These are phyloP conservation scores for Catunica adiposa DNA, from an alignment of 2,329 filamentous ascomycete genomes.

Conservation along the genomic window DNA sequence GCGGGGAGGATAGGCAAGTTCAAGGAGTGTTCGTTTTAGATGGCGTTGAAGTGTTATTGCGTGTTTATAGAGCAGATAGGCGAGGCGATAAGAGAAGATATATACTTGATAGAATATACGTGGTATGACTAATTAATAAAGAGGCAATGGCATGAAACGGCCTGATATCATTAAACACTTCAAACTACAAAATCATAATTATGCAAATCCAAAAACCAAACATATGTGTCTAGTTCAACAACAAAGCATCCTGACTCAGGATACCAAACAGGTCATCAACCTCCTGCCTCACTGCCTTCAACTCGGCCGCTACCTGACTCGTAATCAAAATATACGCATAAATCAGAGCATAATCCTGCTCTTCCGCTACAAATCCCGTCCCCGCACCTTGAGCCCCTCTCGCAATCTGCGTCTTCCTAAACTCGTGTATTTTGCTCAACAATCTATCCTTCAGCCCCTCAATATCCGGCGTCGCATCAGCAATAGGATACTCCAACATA, in stretches of 20 bases:
- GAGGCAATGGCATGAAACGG: too few relatives aligned
- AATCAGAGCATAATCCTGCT: constrained; percentile 74
- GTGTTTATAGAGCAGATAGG: too few relatives aligned
- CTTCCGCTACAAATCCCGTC: constrained; percentile 34
- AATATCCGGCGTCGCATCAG: constrained; percentile 72
- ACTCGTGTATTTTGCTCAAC: constrained; percentile 75
- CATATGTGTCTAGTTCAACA: not conserved
- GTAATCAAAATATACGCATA: constrained; percentile 75
- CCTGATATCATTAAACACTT: not conserved
- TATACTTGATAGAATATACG: too few relatives aligned
- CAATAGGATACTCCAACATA: constrained; percentile 87
- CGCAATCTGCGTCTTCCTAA: constrained; percentile 49
- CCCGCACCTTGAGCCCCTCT: constrained; percentile 16
- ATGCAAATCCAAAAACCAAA: not conserved
- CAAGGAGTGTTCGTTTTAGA: constrained; percentile 28
- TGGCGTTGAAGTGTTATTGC: too few relatives aligned
- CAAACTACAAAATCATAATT: not conserved
- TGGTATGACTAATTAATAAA: too few relatives aligned
- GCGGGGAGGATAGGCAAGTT: constrained; percentile 44
- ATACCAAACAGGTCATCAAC: constrained; percentile 48
- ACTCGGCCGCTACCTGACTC: constrained; percentile 47
- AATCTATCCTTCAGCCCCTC: constrained; percentile 65
- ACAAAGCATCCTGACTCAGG: constrained; percentile 37
- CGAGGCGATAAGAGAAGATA: too few relatives aligned
- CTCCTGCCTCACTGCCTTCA: constrained; percentile 42